Evolutionary conservation across 768 basidiomycete genomes (phyloP).

Genomic region (Naganishia friedmannii): DNA sequence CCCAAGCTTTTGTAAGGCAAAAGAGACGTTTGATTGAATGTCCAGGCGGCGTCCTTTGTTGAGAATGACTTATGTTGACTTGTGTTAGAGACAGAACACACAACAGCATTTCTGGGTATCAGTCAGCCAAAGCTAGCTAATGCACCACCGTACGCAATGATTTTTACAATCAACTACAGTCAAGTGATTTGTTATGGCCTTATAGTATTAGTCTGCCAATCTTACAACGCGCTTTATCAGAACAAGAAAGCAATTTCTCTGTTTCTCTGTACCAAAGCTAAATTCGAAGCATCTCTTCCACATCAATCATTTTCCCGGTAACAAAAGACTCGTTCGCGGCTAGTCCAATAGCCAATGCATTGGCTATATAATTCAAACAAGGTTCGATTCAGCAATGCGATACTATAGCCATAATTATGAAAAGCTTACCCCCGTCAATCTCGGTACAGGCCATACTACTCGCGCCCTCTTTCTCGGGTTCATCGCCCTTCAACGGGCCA

Average conservation of each 20-base stretch:
- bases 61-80: no score
- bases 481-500: conserved; percentile 56
- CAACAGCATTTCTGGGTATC: no score
- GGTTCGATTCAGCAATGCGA: not conserved
- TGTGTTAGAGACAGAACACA: no score
- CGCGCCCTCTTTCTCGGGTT: conserved; percentile 55
- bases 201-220: no score
- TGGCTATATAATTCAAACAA: conserved; percentile 27
- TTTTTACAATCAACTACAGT: no score
- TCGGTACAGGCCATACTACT: conserved; percentile 58
- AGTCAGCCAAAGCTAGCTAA: no score
- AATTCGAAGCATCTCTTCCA: conserved; percentile 47
- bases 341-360: conserved; percentile 57
- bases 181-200: no score
- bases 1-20: no score
- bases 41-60: no score
- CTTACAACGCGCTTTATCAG: no score
- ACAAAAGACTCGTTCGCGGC: conserved; percentile 59
- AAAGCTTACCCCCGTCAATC: conserved; percentile 52
- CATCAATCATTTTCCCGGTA: conserved; percentile 55
- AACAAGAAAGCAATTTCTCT: not conserved
- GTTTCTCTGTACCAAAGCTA: not conserved
- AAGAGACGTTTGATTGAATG: no score
- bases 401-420: not conserved
- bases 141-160: no score